Base-by-base conservation (phyloP, 768 basidiomycete species). In the Pseudohyphozyma bogoriensis region DNA sequence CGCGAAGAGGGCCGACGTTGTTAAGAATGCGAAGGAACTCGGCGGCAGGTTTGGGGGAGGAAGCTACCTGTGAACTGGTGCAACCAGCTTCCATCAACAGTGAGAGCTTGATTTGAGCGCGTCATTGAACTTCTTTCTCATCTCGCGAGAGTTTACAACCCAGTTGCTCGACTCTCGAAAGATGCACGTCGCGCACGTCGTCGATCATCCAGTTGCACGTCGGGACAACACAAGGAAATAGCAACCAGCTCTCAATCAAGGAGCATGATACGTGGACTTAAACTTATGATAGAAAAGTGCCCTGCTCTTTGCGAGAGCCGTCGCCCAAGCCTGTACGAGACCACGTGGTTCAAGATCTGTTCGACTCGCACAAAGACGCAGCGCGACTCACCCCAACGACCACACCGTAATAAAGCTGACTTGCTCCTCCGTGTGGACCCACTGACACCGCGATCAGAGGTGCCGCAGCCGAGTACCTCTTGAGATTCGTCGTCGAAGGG, bases 1-100 rank as follows among this genome's bases (percentile, higher is more conserved):
- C 61, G 79, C 78, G 47, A 84, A 87, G 71, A 79, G 93, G 63
- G 78, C 80, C 56, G 83, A 83, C 70, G 78, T 89, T 72, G 78
- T 97, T 69, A 80, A 79, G 58, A 64, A 58, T 33, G 66, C 69
- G 26, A 64, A 57, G 56, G 62, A 65, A 4, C 44, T 69, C 12
- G 59, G 62, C 16, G 60, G 63, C 9, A 39, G 64, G 35, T 69
- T 69, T 29, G 59, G 62, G 5, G 58, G 59, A 0, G 62, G 66
- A 1, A 56, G 51, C 22, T 69, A 54, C 51, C 42, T 67, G 51
- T 67, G 36, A 37, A 24, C 15, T 26, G n/a, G n/a, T n/a, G n/a
- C n/a, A n/a, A n/a, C n/a, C n/a, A n/a, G n/a, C n/a, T n/a, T n/a
- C n/a, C n/a, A n/a, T n/a, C n/a, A n/a, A n/a, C n/a, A n/a, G n/a